These are phyloP conservation scores for Geranomyces michiganensis DNA, from an alignment of 192 early-diverging fungal genomes.

Conservation along the genomic window DNA sequence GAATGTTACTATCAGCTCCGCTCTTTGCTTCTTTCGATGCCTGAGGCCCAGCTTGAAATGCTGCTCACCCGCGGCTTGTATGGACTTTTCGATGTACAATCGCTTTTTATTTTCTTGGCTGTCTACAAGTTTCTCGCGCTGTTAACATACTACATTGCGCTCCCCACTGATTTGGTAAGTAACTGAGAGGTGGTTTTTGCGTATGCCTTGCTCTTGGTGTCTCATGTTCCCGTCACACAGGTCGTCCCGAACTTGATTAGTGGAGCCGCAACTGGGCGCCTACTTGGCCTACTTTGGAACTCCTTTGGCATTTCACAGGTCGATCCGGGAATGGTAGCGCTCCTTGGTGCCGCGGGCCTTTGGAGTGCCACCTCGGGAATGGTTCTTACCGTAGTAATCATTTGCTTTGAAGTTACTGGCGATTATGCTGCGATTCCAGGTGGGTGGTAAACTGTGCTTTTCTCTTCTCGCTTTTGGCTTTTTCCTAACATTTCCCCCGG, in stretches of 20 bases:
- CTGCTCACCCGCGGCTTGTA: constrained; percentile 39
- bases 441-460: no score
- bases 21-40: constrained; percentile 34
- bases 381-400: constrained; percentile 39
- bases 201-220: neutral
- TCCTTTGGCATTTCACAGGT: constrained; percentile 7
- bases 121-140: constrained; percentile 37
- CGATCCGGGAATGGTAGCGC: constrained; percentile 40
- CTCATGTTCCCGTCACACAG: constrained; percentile 24
- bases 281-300: constrained; percentile 38
- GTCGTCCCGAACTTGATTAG: constrained; percentile 49
- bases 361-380: constrained; percentile 45
- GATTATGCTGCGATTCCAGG: constrained; percentile 35
- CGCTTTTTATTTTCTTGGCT: constrained; percentile 37
- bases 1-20: constrained; percentile 43
- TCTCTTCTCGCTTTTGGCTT: no score
- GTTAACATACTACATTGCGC: constrained; percentile 44
- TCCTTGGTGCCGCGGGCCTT: constrained; percentile 42
- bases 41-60: constrained; percentile 44
- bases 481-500: no score
- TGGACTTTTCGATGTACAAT: constrained; percentile 21
- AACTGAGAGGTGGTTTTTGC: no score
- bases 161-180: constrained; percentile 36
- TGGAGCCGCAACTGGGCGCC: constrained; percentile 40
- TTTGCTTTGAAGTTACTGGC: constrained; percentile 42